These are phyloP conservation scores for Fusarium sp. DNA, from an alignment of 2,329 filamentous ascomycete genomes.

Conservation along the genomic window DNA sequence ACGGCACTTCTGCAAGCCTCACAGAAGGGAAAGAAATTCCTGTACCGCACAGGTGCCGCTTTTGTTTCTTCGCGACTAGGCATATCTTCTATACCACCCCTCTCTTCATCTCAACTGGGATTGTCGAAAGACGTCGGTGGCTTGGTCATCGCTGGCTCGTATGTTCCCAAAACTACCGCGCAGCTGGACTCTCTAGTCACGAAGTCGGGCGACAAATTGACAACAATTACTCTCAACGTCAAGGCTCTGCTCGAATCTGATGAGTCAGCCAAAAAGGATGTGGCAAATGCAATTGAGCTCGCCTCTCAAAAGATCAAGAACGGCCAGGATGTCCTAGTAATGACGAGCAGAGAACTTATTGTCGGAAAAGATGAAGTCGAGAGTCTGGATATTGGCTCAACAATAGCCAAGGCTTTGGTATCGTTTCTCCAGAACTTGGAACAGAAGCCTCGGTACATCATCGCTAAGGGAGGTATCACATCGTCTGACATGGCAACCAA, in stretches of 20 bases:
- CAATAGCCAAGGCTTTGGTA: conserved; percentile 64
- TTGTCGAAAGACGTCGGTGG: conserved; percentile 58
- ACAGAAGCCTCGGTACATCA: conserved; percentile 65
- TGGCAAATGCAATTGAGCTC: conserved; percentile 47
- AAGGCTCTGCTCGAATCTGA: conserved; percentile 58
- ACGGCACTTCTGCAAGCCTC: conserved; percentile 58
- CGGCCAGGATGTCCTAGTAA: conserved; percentile 67
- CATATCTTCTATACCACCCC: conserved; percentile 63
- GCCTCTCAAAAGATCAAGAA: conserved; percentile 56
- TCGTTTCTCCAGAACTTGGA: conserved; percentile 60
- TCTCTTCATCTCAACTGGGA: conserved; percentile 59
- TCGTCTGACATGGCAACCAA: conserved; percentile 70
- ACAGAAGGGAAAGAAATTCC: conserved; percentile 50
- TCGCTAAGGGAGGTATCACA: conserved; percentile 71
- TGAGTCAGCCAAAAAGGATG: conserved; percentile 49
- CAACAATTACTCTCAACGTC: conserved; percentile 62
- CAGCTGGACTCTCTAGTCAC: conserved; percentile 61
- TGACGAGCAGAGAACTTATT: conserved; percentile 68
- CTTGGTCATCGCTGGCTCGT: conserved; percentile 67
- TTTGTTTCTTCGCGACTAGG: conserved; percentile 63
- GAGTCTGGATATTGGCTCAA: conserved; percentile 66
- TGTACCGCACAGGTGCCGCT: conserved; percentile 57
- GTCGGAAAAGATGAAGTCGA: conserved; percentile 59
- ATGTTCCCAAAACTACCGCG: conserved; percentile 70
- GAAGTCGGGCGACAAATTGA: conserved; percentile 56